Conservation (phyloP, 169 alveolate genomes). For the Eimeria maxima region DNA sequence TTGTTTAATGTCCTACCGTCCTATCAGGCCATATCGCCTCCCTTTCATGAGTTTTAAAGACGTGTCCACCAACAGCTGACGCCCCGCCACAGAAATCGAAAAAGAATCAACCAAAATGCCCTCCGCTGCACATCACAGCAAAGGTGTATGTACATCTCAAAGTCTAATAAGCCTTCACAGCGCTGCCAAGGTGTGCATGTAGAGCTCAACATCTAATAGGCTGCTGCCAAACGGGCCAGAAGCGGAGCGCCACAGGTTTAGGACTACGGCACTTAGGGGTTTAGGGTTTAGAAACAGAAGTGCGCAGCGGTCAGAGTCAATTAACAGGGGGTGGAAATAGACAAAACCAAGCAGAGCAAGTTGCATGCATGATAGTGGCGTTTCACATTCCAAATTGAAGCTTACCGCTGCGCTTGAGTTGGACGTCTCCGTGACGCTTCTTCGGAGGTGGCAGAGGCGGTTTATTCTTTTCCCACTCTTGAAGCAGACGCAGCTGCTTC, state of each 20-base stretch:
- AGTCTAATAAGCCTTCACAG: no score
- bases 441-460: constrained; percentile 91
- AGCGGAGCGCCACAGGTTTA: neutral
- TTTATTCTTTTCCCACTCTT: constrained; percentile 92
- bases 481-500: constrained; percentile 88
- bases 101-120: constrained; percentile 92
- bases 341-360: neutral
- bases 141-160: neutral
- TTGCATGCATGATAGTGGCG: neutral
- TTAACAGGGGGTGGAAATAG: neutral
- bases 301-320: neutral
- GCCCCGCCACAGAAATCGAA: constrained; percentile 96
- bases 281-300: neutral
- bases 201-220: neutral
- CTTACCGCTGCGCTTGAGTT: constrained; percentile 82
- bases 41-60: constrained; percentile 94
- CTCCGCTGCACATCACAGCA: constrained; percentile 58
- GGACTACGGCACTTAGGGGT: neutral
- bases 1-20: constrained; percentile 84
- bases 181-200: no score
- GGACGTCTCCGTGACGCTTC: constrained; percentile 88
- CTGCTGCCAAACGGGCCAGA: neutral
- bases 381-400: neutral
- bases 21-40: constrained; percentile 97
- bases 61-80: constrained; percentile 96